phyloP scores from a whole-genome alignment of 345 rosid genomes.

The Salix brachista region DNA sequence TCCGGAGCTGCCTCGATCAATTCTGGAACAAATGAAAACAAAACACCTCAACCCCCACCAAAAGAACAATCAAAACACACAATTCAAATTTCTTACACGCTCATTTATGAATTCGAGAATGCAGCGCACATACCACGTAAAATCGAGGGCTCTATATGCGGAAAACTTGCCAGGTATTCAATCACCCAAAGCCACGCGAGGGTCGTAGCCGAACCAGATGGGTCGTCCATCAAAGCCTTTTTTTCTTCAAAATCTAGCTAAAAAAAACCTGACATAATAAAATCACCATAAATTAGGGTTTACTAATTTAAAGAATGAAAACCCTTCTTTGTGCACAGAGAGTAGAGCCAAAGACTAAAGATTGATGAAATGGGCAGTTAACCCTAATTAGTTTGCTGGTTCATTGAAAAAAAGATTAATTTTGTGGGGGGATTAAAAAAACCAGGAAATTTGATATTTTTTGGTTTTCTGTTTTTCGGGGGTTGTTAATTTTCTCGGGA shows the following conservation, averaged over 20 bases:
- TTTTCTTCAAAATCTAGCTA: background rate
- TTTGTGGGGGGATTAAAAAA: too few species aligned
- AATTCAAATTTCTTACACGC: background rate
- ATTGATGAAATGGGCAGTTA: background rate
- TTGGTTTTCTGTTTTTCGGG: background rate
- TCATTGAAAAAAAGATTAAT: background rate
- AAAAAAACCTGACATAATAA: background rate
- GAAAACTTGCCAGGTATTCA: conserved; percentile 44
- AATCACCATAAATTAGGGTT: background rate
- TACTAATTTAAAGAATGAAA: background rate
- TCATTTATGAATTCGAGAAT: background rate
- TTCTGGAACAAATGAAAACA: conserved; percentile 22
- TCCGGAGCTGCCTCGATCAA: conserved; percentile 45
- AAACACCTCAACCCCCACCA: background rate
- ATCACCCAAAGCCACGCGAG: conserved; percentile 54
- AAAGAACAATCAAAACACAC: background rate
- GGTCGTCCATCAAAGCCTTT: conserved; percentile 8
- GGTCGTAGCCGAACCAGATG: conserved; percentile 13
- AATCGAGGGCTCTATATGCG: conserved; percentile 30
- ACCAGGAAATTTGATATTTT: background rate
- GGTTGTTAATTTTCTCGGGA: background rate
- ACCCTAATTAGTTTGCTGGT: background rate
- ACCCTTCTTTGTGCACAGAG: background rate
- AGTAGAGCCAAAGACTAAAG: background rate
- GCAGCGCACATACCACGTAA: conserved; percentile 33